Conservation (phyloP, 768 basidiomycete species). For the Podaxis sp. region DNA sequence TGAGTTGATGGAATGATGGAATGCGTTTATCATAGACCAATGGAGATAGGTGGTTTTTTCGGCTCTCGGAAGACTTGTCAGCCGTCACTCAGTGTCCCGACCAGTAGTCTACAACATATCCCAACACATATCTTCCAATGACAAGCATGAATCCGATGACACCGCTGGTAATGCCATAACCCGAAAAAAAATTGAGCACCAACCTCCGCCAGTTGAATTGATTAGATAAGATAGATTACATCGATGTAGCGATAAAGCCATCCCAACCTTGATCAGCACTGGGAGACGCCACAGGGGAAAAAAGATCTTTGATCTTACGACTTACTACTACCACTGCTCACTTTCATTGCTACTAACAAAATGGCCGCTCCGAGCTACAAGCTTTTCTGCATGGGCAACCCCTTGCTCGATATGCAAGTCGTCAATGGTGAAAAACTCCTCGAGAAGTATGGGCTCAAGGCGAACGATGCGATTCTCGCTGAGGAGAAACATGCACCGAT, state of each 20-base stretch:
- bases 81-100: too few species aligned
- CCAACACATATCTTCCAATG: background rate
- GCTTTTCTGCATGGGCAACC: conserved; percentile 93
- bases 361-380: conserved; percentile 52
- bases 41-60: background rate
- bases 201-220: background rate
- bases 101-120: too few species aligned
- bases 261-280: background rate
- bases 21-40: background rate
- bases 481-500: conserved; percentile 85
- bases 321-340: background rate
- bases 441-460: conserved; percentile 85
- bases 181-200: background rate
- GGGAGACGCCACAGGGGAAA: background rate
- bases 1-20: background rate
- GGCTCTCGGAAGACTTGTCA: background rate
- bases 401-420: conserved; percentile 95
- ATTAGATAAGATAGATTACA: conserved; percentile 14
- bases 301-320: background rate
- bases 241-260: conserved; percentile 7
- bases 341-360: background rate
- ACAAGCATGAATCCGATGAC: background rate
- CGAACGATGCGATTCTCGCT: conserved; percentile 96
- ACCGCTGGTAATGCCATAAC: background rate
- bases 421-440: conserved; percentile 80